Evolutionary conservation across 2,329 filamentous ascomycete species (phyloP).

Genomic region (Aspergillus brunneoviolaceus): DNA sequence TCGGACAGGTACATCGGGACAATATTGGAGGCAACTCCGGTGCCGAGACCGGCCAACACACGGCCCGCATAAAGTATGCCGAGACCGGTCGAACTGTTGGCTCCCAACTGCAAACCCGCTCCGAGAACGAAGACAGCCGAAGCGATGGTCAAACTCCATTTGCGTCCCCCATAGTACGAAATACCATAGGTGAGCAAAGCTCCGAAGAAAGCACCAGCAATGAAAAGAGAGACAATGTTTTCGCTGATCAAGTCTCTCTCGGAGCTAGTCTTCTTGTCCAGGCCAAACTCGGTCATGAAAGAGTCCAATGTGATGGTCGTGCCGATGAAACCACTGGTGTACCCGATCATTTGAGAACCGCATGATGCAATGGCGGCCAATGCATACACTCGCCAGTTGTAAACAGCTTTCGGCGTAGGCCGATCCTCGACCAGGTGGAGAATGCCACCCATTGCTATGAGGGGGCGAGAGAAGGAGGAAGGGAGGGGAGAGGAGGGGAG

Average conservation of each 20-base stretch:
- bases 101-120: conserved; percentile 66
- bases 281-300: conserved; percentile 66
- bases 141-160: conserved; percentile 61
- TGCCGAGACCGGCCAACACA: conserved; percentile 54
- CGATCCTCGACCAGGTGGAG: conserved; percentile 44
- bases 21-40: conserved; percentile 55
- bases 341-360: conserved; percentile 59
- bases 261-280: conserved; percentile 50
- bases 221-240: conserved; percentile 76
- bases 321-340: conserved; percentile 75
- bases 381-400: conserved; percentile 60
- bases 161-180: conserved; percentile 64
- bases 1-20: conserved; percentile 59
- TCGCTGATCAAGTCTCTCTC: conserved; percentile 62
- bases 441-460: conserved; percentile 29
- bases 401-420: conserved; percentile 57
- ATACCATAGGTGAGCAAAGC: conserved; percentile 63
- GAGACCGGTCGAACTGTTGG: conserved; percentile 58
- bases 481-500: conserved; percentile 4
- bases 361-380: conserved; percentile 56
- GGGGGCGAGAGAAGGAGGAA: conserved; percentile 5
- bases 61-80: conserved; percentile 56
- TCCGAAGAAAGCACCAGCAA: conserved; percentile 80
- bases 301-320: conserved; percentile 69
- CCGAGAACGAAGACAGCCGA: conserved; percentile 65